Base-by-base conservation (phyloP, 345 rosid species). In the Firmiana major region DNA sequence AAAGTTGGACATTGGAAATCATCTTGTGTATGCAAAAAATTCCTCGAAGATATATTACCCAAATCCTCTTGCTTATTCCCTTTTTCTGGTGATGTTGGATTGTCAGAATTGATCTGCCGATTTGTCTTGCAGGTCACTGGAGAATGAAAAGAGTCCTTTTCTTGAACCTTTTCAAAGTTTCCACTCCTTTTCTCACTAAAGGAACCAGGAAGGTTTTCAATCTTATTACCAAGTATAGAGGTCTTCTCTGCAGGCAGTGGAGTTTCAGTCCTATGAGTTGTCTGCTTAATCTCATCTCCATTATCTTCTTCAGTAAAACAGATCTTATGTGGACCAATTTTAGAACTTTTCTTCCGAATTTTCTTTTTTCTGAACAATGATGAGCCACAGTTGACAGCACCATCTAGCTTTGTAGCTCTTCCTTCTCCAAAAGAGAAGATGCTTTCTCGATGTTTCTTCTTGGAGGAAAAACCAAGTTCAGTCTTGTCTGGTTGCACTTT, bases 1-100 rank as follows among this genome's bases (percentile, higher is more conserved):
- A 91, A 84, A 28, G 96, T 88, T 79, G 93, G 98, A 86, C 97
- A 90, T 74, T 71, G 86, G 64, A 82, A 79, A 77, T 80, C 88
- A 71, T 84, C 78, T 73, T 79, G 85, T 66, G 78, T 85, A 60
- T 86, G 84, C 19, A 70, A 42, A 58, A 77, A 57, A 75, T 84
- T 82, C 73, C 82, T 85, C 13, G 49, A 65, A 79, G 84, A 77
- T 64, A 80, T 48, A 74, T 68, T 71, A 74, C 46, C 79, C 36
- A 77, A 24, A 21, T 57, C 86, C 80, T 81, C 86, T 78, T 75
- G 83, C 71, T 81, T 83, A 64, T 83, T 86, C 71, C 71, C 75
- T 51, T 75, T 81, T 76, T 78, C 83, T 42, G 81, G 81, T 76
- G 78, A 78, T 60, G 63, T 49, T 58, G 78, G 76, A 58, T 60